phyloP scores from a whole-genome alignment of 106 monocot genomes.

The Dactylorhiza incarnata region DNA sequence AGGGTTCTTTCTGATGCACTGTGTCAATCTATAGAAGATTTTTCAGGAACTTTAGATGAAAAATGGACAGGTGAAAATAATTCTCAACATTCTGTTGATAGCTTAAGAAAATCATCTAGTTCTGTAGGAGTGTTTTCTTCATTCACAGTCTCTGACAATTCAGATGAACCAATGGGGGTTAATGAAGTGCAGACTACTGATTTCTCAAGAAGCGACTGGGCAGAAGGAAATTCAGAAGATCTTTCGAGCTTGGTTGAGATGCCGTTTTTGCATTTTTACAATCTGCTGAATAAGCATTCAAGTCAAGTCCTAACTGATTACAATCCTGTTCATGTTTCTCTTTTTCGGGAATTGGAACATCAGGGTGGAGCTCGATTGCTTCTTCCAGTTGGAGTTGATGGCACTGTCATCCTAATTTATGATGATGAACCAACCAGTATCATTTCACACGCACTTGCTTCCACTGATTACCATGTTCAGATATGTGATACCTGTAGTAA shows the following conservation, averaged over 20 bases:
- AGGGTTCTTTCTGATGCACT: constrained; percentile 65
- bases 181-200: constrained; percentile 4
- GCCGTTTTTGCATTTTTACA: constrained; percentile 40
- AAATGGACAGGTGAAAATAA: constrained; percentile 77
- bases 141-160: constrained; percentile 9
- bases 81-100: constrained; percentile 7
- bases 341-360: constrained; percentile 36
- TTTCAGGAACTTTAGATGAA: constrained; percentile 64
- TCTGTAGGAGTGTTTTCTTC: constrained; percentile 4
- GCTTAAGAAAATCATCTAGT: constrained; percentile 7
- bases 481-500: constrained; percentile 43
- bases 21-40: constrained; percentile 32
- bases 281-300: constrained; percentile 40
- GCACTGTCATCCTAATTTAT: constrained; percentile 56
- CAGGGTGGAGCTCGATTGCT: constrained; percentile 46
- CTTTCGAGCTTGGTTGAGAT: constrained; percentile 32
- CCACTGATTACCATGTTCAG: constrained; percentile 52
- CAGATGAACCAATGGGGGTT: constrained; percentile 12
- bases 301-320: constrained; percentile 36
- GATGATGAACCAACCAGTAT: constrained; percentile 90
- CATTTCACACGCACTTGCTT: constrained; percentile 68
- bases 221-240: constrained; percentile 15
- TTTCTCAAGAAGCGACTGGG: constrained; percentile 1
- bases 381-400: constrained; percentile 59
- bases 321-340: constrained; percentile 41